Evolutionary conservation across 441 rosid genomes (phyloP).

Genomic region (Manihot esculenta): DNA sequence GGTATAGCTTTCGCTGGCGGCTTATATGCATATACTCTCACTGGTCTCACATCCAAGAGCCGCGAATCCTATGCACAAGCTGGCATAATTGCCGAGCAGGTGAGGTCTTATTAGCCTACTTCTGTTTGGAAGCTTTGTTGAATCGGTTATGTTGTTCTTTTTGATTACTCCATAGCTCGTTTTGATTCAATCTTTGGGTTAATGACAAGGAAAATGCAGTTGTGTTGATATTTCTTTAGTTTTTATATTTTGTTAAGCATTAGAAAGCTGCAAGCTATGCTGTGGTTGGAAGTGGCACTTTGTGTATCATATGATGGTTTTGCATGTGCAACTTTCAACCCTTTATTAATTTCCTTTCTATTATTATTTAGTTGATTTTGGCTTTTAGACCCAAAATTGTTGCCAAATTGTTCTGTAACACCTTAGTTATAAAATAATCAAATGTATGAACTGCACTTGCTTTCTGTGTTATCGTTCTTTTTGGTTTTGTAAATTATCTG

Average conservation of each 20-base stretch:
- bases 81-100: conserved; percentile 98
- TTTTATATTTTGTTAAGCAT: conserved; percentile 23
- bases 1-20: conserved; percentile 99
- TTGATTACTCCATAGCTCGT: conserved; percentile 2
- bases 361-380: conserved; percentile 12
- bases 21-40: conserved; percentile 90
- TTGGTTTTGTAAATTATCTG: conserved; percentile 10
- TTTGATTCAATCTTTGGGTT: conserved; percentile 16
- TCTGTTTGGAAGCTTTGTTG: conserved; percentile 9
- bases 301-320: conserved; percentile 32
- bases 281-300: conserved; percentile 21
- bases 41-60: conserved; percentile 97
- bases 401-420: conserved; percentile 3
- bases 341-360: background rate
- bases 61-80: conserved; percentile 97
- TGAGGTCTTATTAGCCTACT: conserved; percentile 31
- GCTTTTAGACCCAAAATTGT: conserved; percentile 3
- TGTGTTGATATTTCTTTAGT: conserved; percentile 23
- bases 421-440: background rate
- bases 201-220: conserved; percentile 24
- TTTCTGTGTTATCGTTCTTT: background rate
- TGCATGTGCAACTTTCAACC: conserved; percentile 26
- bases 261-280: conserved; percentile 20
- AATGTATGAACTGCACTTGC: background rate
- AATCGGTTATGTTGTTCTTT: conserved; percentile 7